Conservation (phyloP, 2,329 filamentous ascomycete genomes). For the Eutypa lata region DNA sequence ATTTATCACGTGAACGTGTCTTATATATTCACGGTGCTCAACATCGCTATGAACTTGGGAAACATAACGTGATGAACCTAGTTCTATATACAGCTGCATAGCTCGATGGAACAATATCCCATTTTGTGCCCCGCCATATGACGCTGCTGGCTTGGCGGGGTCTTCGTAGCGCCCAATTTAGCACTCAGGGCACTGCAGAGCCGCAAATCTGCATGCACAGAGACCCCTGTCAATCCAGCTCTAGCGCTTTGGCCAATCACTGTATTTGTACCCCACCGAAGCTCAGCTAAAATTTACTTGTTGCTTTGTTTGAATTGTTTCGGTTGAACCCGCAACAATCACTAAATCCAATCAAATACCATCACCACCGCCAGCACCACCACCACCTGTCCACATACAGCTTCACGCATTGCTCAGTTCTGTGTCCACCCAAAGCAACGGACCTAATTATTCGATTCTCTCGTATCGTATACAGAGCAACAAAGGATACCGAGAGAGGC, state of each 20-base stretch:
- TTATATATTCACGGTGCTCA: too few species aligned
- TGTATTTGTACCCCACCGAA: neutral
- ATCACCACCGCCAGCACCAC: too few species aligned
- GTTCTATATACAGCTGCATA: neutral
- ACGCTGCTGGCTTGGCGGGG: neutral
- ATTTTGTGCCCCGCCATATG: neutral
- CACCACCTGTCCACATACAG: too few species aligned
- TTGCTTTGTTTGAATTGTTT: neutral
- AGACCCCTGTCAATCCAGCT: slow-evolving; percentile 17
- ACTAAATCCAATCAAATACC: too few species aligned
- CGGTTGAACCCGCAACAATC: neutral
- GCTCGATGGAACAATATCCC: neutral
- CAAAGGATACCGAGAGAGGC: too few species aligned
- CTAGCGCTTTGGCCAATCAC: slow-evolving; percentile 19
- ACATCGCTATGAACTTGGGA: too few species aligned
- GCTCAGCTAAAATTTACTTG: neutral
- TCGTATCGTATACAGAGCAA: too few species aligned
- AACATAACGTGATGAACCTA: neutral
- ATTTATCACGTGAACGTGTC: neutral
- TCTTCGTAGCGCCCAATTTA: neutral
- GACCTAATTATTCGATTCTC: too few species aligned
- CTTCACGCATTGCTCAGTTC: neutral
- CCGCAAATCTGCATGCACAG: slow-evolving; percentile 6
- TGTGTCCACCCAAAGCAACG: too few species aligned
- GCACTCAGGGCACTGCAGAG: slow-evolving; percentile 13